A percentile compares a stretch with the other conserved stretches of the same genome.
phyloP scores from a whole-genome alignment of 108 stramenopile species.

The Hondaea fermentalgiana region DNA sequence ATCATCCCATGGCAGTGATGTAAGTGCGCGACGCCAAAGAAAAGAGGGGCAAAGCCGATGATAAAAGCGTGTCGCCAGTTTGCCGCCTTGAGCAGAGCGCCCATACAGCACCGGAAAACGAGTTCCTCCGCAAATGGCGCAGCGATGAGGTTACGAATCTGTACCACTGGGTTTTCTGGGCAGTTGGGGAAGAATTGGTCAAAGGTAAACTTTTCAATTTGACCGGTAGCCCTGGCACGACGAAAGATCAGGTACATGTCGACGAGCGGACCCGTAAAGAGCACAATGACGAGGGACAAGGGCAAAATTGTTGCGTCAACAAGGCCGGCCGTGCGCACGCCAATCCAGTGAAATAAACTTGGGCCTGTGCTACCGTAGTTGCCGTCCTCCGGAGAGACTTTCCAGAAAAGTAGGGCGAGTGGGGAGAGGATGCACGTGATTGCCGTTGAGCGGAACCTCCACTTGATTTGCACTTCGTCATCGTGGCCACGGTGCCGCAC shows the following conservation, averaged over 20 bases:
- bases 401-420: background rate
- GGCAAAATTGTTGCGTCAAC: background rate
- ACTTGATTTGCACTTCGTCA: constrained; percentile 2
- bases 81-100: background rate
- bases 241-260: background rate
- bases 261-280: background rate
- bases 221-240: background rate
- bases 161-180: background rate
- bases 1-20: constrained; percentile 6
- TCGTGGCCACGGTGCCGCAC: background rate
- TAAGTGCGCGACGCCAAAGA: background rate
- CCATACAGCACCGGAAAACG: background rate
- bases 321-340: background rate
- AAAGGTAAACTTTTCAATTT: background rate
- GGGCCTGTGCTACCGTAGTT: background rate
- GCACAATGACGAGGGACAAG: background rate
- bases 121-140: constrained; percentile 8
- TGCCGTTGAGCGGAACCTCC: background rate
- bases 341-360: background rate
- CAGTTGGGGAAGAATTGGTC: background rate
- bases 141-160: background rate
- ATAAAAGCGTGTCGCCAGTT: background rate
- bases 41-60: background rate
- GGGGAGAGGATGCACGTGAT: background rate
- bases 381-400: background rate